phyloP scores from a whole-genome alignment of 2,329 filamentous ascomycete genomes.

The Monosporascus cannonballus region DNA sequence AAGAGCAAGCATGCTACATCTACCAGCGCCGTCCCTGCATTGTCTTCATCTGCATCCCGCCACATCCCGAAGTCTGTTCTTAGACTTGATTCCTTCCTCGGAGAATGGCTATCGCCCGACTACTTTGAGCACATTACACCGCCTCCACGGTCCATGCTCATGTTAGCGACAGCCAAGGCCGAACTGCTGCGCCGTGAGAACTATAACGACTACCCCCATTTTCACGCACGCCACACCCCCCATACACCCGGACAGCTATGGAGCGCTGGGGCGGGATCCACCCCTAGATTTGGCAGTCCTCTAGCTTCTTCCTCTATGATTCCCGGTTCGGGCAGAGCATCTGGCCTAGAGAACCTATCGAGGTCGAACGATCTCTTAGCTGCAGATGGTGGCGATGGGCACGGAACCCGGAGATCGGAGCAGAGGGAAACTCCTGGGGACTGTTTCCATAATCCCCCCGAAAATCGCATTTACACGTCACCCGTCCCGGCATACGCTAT shows the following conservation, averaged over 20 bases:
- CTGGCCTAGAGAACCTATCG: conserved; percentile 16
- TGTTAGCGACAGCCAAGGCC: conserved; percentile 84
- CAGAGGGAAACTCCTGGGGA: conserved; percentile 3
- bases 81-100: conserved; percentile 85
- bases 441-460: conserved; percentile 8
- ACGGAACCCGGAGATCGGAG: conserved; percentile 2
- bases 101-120: conserved; percentile 89
- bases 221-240: conserved; percentile 23
- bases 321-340: conserved; percentile 9
- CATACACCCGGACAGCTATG: conserved; percentile 32
- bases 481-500: conserved; percentile 80
- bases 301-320: conserved; percentile 14
- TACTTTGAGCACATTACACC: conserved; percentile 92
- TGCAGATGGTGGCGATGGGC: conserved; percentile 5
- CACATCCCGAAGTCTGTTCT: conserved; percentile 54
- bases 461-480: conserved; percentile 54
- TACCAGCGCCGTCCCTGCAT: conserved; percentile 15
- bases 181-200: conserved; percentile 76
- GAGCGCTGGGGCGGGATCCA: conserved; percentile 16
- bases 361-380: conserved; percentile 13
- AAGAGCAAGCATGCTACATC: conserved; percentile 12
- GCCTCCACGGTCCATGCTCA: conserved; percentile 77
- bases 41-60: conserved; percentile 3
- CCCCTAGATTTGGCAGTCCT: conserved; percentile 14
- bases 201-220: conserved; percentile 43